phyloP scores from a whole-genome alignment of 768 basidiomycete species.

The Rubroboletus pulcherrimus region DNA sequence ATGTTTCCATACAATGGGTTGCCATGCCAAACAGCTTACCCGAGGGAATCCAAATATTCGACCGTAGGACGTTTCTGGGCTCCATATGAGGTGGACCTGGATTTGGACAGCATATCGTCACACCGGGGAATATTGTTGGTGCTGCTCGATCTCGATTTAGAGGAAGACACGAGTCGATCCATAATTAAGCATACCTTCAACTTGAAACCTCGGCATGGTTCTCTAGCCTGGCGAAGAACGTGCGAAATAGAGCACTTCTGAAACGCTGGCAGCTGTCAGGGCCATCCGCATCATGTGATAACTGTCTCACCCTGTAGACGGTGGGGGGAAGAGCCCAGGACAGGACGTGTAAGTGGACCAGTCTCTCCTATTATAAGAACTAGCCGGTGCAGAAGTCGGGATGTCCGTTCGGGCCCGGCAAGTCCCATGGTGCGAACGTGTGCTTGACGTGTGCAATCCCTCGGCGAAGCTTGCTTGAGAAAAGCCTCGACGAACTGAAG shows the following conservation, averaged over 20 bases:
- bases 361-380: neutral
- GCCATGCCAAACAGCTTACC: neutral
- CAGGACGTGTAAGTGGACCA: neutral
- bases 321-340: neutral
- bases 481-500: neutral
- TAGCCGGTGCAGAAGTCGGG: neutral
- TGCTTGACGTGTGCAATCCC: neutral
- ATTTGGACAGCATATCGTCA: neutral
- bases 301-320: neutral
- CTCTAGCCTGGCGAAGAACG: neutral
- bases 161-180: neutral
- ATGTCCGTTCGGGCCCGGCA: neutral
- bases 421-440: neutral
- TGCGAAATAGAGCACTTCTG: neutral
- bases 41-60: neutral
- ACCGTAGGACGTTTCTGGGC: neutral
- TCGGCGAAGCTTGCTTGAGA: neutral
- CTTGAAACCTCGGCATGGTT: neutral
- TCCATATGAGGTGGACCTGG: neutral
- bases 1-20: neutral
- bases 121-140: neutral
- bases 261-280: neutral
- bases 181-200: neutral
- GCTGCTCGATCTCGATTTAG: neutral
- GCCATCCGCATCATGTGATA: neutral